These are phyloP conservation scores for Xylariaceae sp. DNA, from an alignment of 2,329 filamentous ascomycete genomes.

Conservation along the genomic window DNA sequence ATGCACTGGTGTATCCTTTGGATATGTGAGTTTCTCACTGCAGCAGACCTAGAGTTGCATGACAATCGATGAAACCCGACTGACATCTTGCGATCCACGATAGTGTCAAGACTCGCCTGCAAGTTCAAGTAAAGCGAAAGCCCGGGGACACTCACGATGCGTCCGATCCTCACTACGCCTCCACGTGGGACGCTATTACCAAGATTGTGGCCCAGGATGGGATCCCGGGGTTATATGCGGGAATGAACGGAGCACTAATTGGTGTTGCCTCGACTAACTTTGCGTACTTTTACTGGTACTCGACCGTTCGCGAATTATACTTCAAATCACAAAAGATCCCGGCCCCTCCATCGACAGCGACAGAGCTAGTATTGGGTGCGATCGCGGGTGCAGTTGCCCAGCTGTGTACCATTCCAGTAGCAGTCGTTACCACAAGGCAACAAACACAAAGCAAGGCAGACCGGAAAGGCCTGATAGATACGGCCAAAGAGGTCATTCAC, in stretches of 20 bases:
- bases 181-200: conserved; percentile 80
- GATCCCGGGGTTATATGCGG: conserved; percentile 76
- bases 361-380: conserved; percentile 82
- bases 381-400: conserved; percentile 87
- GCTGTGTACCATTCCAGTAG: conserved; percentile 92
- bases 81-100: background rate
- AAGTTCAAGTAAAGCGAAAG: conserved; percentile 80
- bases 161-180: conserved; percentile 71
- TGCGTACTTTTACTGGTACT: conserved; percentile 99
- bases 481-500: conserved; percentile 81
- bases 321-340: conserved; percentile 51
- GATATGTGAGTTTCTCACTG: conserved; percentile 74
- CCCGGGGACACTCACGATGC: conserved; percentile 38
- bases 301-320: conserved; percentile 78
- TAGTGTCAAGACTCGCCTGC: conserved; percentile 92
- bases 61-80: background rate
- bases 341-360: conserved; percentile 66
- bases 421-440: conserved; percentile 92
- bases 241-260: conserved; percentile 79
- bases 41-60: no score
- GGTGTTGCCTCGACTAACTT: conserved; percentile 98
- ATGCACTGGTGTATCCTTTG: conserved; percentile 91
- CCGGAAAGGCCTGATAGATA: conserved; percentile 80
- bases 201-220: conserved; percentile 83
- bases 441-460: conserved; percentile 86